Conservation (phyloP, 2,329 filamentous ascomycete genomes). For the Ophiostoma triangulosporum region DNA sequence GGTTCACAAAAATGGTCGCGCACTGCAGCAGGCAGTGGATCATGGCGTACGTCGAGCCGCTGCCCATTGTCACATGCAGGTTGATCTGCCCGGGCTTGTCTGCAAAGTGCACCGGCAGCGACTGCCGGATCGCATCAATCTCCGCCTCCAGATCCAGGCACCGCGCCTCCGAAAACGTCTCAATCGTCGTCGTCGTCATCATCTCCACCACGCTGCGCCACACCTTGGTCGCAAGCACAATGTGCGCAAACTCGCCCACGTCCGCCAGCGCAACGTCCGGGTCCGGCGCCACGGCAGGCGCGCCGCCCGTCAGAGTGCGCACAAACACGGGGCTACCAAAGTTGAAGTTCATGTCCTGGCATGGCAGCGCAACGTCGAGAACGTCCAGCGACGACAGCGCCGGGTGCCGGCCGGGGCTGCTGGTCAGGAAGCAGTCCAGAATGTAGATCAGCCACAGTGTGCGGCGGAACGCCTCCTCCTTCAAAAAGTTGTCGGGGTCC, state of each 20-base stretch:
- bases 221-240: conserved; percentile 45
- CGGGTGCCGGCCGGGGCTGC: conserved; percentile 45
- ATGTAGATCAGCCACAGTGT: conserved; percentile 51
- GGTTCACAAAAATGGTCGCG: conserved; percentile 46
- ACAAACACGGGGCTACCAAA: conserved; percentile 47
- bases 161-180: conserved; percentile 40
- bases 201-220: conserved; percentile 50
- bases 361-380: conserved; percentile 42
- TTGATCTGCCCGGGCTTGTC: conserved; percentile 49
- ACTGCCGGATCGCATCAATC: conserved; percentile 40
- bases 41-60: conserved; percentile 49
- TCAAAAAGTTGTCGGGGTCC: conserved; percentile 45
- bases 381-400: conserved; percentile 42
- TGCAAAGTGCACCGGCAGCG: conserved; percentile 44
- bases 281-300: conserved; percentile 26
- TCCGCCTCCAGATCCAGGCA: conserved; percentile 37
- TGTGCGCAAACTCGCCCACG: conserved; percentile 48
- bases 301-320: conserved; percentile 35
- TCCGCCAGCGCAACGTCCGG: conserved; percentile 29
- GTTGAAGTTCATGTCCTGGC: conserved; percentile 48
- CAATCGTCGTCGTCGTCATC: conserved; percentile 39
- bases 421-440: conserved; percentile 47
- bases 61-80: conserved; percentile 51
- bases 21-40: conserved; percentile 48
- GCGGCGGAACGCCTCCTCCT: conserved; percentile 47